Percentiles rank a stretch among this genome's conserved stretches.
Conservation (phyloP, 164 flowering plant genomes). For the Saururus chinensis region DNA sequence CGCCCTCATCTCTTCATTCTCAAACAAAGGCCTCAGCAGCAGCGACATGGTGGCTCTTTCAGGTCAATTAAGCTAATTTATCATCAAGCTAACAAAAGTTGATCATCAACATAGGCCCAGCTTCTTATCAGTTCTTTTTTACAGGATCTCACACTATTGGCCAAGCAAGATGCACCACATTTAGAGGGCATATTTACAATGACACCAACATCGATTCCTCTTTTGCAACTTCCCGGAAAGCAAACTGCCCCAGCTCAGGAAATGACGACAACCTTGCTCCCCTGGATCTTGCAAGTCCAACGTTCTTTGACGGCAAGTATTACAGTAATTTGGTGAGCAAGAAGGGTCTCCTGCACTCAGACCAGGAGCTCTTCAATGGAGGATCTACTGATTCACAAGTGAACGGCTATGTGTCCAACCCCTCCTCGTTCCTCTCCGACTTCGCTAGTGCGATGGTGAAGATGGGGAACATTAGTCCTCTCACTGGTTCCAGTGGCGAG, state of each 20-base stretch:
- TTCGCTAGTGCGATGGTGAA: conserved; percentile 3
- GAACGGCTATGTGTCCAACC: not conserved
- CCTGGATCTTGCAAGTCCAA: conserved; percentile 37
- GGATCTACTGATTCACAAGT: conserved; percentile 32
- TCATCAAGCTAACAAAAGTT: too few relatives aligned
- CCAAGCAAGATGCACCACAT: conserved; percentile 50
- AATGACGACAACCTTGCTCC: conserved; percentile 56
- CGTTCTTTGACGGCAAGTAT: conserved; percentile 38
- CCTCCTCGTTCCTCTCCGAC: not conserved
- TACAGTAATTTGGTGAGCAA: conserved; percentile 30
- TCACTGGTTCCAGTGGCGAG: conserved; percentile 4
- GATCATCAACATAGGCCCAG: conserved; percentile 10
- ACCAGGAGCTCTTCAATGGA: conserved; percentile 42
- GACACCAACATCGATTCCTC: conserved; percentile 45
- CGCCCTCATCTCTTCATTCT: conserved; percentile 8
- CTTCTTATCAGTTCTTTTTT: not conserved
- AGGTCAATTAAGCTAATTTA: conserved; percentile 16
- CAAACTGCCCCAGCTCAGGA: conserved; percentile 36
- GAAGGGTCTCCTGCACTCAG: conserved; percentile 53
- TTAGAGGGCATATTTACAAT: conserved; percentile 53
- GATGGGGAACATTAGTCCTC: conserved; percentile 8
- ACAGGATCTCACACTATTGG: conserved; percentile 27
- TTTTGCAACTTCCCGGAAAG: conserved; percentile 27
- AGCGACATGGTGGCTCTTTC: conserved; percentile 22
- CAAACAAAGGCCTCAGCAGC: conserved; percentile 6